phyloP scores from a whole-genome alignment of 2,329 filamentous ascomycete genomes.

The Chalara sp. region DNA sequence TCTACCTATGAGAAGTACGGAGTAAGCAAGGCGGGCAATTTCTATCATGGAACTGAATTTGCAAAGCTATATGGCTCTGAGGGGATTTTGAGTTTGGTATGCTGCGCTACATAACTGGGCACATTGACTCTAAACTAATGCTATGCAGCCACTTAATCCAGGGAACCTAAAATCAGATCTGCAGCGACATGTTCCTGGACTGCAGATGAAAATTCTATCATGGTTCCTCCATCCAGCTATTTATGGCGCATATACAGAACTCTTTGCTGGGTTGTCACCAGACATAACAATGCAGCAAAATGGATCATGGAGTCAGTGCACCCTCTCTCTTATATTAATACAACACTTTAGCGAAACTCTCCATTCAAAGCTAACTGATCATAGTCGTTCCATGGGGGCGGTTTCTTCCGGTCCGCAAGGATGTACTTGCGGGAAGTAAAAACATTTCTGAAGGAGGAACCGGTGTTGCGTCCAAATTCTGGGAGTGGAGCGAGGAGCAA shows the following conservation, averaged over 20 bases:
- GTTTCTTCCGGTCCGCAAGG: too few species aligned
- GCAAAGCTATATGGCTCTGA: constrained; percentile 1
- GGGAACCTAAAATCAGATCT: constrained; percentile 3
- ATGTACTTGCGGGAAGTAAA: constrained; percentile 25
- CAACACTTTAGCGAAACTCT: too few species aligned
- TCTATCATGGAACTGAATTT: constrained; percentile 5
- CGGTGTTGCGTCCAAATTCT: constrained; percentile 30
- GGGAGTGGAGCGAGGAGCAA: constrained; percentile 36
- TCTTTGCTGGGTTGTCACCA: constrained; percentile 5
- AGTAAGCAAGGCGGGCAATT: constrained; percentile 8
- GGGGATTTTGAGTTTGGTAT: constrained; percentile 11
- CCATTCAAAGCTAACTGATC: too few species aligned
- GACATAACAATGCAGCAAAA: background rate
- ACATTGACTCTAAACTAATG: background rate
- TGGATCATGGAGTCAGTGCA: constrained; percentile 1
- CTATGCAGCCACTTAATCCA: constrained; percentile 1
- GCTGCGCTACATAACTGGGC: background rate
- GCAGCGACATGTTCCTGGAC: background rate
- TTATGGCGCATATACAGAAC: constrained; percentile 6
- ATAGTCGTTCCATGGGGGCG: too few species aligned
- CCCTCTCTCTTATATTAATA: background rate
- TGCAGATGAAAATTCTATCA: background rate
- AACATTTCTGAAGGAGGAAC: constrained; percentile 35
- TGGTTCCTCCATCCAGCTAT: background rate
- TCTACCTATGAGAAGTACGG: constrained; percentile 2